Percentiles rank a stretch among this genome's conserved stretches.
These are phyloP conservation scores for Testicularia cyperi DNA, from an alignment of 1,284 basidiomycete species.

Conservation along the genomic window DNA sequence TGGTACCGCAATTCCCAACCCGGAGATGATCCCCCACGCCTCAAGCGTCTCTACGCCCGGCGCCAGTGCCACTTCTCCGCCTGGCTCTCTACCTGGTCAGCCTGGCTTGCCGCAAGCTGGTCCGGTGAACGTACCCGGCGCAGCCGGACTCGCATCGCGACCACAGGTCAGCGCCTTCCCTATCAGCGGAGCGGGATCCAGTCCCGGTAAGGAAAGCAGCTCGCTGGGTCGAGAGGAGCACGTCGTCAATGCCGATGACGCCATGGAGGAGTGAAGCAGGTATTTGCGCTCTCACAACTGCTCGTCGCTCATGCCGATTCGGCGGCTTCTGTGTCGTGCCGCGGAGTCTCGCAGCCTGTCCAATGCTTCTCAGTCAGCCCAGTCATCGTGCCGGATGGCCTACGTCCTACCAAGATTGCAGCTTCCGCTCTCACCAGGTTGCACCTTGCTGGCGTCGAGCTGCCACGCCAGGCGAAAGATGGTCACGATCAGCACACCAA, in stretches of 20 bases:
- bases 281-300: no score
- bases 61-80: constrained; percentile 67
- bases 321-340: no score
- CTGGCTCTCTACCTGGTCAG: constrained; percentile 71
- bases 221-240: constrained; percentile 41
- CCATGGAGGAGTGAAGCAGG: constrained; percentile 40
- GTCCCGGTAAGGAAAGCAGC: constrained; percentile 47
- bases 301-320: no score
- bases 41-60: constrained; percentile 61
- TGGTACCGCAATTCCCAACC: constrained; percentile 90
- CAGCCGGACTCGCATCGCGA: constrained; percentile 68
- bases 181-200: constrained; percentile 31
- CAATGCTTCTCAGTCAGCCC: no score
- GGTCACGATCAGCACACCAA: no score
- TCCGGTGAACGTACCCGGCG: constrained; percentile 69
- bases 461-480: no score
- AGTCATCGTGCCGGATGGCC: no score
- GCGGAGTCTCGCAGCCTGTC: no score
- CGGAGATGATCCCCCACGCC: constrained; percentile 67
- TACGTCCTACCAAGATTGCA: no score
- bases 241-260: constrained; percentile 44
- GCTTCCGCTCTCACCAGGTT: no score
- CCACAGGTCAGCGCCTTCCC: constrained; percentile 48
- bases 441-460: no score
- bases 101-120: constrained; percentile 68